Base-by-base conservation (phyloP, 2,329 filamentous ascomycete genomes). In the Neofusicoccum kwambonambiense region DNA sequence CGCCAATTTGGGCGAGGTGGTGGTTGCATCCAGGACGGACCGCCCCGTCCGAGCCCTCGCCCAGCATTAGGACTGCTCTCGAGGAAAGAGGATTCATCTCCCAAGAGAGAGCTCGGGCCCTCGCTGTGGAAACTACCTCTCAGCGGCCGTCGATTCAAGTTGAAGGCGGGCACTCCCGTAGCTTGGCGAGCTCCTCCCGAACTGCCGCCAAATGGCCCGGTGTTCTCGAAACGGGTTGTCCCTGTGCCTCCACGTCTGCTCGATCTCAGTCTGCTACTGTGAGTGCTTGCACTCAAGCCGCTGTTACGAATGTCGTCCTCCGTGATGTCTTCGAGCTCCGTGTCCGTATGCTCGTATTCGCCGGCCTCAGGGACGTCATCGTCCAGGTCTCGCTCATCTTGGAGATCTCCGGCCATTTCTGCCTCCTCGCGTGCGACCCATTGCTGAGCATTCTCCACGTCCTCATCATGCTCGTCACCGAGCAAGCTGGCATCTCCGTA, bases 321-420 rank as follows among this genome's bases (percentile, higher is more conserved):
- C 34, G 67, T 73, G 52, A 67, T 69, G 34, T 70, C 70, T 61
- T 83, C 80, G 0, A 80, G 68, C 66, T 84, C 82, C 12, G 82
- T 84, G 68, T 85, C 83, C 3, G 83, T 85, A 68, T 84, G 83
- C 69, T 85, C 79, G 68, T 84, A 85, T 68, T 78, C 81, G 13
- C 63, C 83, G 4, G 81, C 82, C 68, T 84, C 82, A 0, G 82
- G 83, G 22, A 84, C 76, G 66, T 81, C 81, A 62, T 83, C 82
- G 68, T 85, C 82, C 13, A 65, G 50, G 61, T 82, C 81, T 47
- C 80, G 76, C 66, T 81, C 80, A 61, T 83, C 81, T 64, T 80
- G 76, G n/a, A 81, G 73, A 3, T 78, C 76, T 50, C 80, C 81
- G 13, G 76, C 78, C 70, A 81, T 74, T 70, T 81, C 79, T 11